A percentile compares a stretch with the other conserved stretches of the same genome.
These are phyloP conservation scores for Tuber magnatum DNA, from an alignment of 495 filamentous ascomycete genomes.

Conservation along the genomic window DNA sequence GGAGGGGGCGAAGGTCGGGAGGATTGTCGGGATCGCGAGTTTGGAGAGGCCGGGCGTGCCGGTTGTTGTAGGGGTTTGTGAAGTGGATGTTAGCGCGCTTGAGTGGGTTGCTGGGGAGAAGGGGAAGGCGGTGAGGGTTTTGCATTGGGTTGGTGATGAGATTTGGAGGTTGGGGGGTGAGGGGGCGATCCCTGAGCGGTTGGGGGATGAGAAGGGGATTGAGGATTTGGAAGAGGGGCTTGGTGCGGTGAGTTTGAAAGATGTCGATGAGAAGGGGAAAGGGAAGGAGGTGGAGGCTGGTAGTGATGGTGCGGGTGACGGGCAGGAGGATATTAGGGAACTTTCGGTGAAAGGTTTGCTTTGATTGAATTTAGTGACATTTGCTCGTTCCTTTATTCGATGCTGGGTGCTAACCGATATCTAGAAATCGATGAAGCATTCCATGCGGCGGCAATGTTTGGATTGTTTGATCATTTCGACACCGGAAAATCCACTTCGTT, in stretches of 20 bases:
- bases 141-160: constrained; percentile 72
- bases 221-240: constrained; percentile 47
- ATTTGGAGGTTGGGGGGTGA: constrained; percentile 59
- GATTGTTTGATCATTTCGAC: constrained; percentile 50
- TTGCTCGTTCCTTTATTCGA: neutral
- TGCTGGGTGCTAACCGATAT: constrained; percentile 11
- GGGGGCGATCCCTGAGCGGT: constrained; percentile 47
- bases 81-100: constrained; percentile 57
- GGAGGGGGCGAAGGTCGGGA: constrained; percentile 52
- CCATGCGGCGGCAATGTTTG: constrained; percentile 60
- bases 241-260: constrained; percentile 45
- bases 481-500: constrained; percentile 54
- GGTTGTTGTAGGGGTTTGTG: constrained; percentile 59
- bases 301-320: constrained; percentile 34
- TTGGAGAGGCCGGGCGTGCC: constrained; percentile 56
- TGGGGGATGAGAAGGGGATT: constrained; percentile 41
- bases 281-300: constrained; percentile 30
- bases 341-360: constrained; percentile 52
- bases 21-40: constrained; percentile 61
- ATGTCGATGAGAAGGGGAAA: constrained; percentile 30
- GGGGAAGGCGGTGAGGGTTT: constrained; percentile 59
- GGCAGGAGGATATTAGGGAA: constrained; percentile 46
- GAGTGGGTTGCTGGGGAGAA: constrained; percentile 56
- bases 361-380: neutral
- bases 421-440: constrained; percentile 65